Evolutionary conservation across 106 monocot genomes (phyloP), one percentile per base, ranked within the genome.

Genomic region (Alisma plantagoaquatica): DNA sequence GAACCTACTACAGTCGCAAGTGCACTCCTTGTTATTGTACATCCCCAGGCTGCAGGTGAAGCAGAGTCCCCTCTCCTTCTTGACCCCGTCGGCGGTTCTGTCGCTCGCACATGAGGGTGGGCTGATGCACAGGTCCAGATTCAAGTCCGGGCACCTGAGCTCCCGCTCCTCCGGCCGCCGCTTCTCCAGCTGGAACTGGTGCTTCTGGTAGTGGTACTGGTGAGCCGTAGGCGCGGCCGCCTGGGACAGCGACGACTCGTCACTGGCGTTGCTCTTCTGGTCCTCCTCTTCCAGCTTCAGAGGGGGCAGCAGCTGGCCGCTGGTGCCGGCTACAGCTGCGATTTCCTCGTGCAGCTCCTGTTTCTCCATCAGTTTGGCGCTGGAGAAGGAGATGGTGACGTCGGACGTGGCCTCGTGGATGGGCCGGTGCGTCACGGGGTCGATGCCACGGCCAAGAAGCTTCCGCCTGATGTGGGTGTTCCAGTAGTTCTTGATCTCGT

Each of bases 401-500:
- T 71, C 66, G 44, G 61, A 35, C 6, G 43, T 4, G 14, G 27
- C 44, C 54, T 71, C 73, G 62, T 43, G 43, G 16, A 54, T 20
- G 10, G 53, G 27, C 4, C 53, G 64, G 41, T 64, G 82, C 5
- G 76, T 82, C 2, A 70, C 61, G 0, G 82, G 82, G 53, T 82
- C 77, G 10, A 82, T 65, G 18, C 82, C 82, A 18, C 70, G 45
- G 45, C 41, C 71, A 56, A 82, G 23, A 29, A 82, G 61, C 73
- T 82, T 82, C 62, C 77, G 65, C 42, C 61, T 66, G 56, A 82
- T 77, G 33, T 73, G 82, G 17, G 82, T 82, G 61, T 82, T 82
- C 82, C 82, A 82, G 31, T 82, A 70, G 70, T 82, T 82, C 54
- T 82, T 82, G 22, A 82, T 82, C 70, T 82, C 77, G 26, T 82